Conservation (phyloP, 768 basidiomycete genomes). For the Auriscalpium vulgare region DNA sequence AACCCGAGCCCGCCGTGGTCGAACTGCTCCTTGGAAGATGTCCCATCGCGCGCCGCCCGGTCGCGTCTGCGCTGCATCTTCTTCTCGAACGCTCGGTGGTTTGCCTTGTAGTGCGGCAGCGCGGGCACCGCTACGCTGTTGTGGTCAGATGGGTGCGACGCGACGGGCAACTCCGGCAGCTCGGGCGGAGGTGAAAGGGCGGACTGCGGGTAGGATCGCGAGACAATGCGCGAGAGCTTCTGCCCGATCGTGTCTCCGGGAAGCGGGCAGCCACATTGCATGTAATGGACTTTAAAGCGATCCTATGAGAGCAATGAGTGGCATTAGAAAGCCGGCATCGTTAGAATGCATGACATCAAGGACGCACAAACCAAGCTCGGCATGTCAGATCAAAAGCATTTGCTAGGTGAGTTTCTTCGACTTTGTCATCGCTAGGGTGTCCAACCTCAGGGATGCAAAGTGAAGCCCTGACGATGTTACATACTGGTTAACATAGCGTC, state of each 20-base stretch:
- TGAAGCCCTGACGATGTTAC: conserved; percentile 12
- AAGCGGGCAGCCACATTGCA: conserved; percentile 49
- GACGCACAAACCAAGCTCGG: conserved; percentile 34
- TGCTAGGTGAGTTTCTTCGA: conserved; percentile 36
- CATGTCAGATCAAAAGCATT: conserved; percentile 41
- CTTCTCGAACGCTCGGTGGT: not conserved
- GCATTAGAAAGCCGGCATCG: not conserved
- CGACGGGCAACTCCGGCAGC: conserved; percentile 30
- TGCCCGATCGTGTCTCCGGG: conserved; percentile 37
- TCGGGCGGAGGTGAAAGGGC: conserved; percentile 24
- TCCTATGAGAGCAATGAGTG: conserved; percentile 13
- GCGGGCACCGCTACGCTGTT: conserved; percentile 31
- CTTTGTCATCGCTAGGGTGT: conserved; percentile 35
- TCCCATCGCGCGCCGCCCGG: conserved; percentile 14
- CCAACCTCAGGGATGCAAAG: not conserved
- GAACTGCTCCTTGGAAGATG: conserved; percentile 14
- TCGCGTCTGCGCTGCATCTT: not conserved
- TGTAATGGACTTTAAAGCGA: conserved; percentile 46
- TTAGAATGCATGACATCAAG: not conserved
- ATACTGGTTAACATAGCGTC: conserved; percentile 47
- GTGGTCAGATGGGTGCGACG: conserved; percentile 50
- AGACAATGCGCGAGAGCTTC: conserved; percentile 27
- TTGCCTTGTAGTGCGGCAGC: not conserved
- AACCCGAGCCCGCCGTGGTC: conserved; percentile 15
- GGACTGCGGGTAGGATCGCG: conserved; percentile 11